phyloP scores from a whole-genome alignment of 2,329 filamentous ascomycete genomes.

The Paramyrothecium sp. region DNA sequence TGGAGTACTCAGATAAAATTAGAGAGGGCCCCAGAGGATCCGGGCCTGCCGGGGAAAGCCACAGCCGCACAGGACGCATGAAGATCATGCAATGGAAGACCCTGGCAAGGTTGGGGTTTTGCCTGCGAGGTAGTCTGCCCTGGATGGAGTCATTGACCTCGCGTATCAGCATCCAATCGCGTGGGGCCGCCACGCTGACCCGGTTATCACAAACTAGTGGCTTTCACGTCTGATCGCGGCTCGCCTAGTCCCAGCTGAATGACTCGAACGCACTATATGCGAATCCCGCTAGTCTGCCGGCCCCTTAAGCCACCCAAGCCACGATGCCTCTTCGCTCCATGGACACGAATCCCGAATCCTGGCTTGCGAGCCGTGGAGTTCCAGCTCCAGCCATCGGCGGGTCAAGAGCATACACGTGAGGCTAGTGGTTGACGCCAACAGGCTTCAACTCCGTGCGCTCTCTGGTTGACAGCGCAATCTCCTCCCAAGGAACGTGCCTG shows the following conservation, averaged over 20 bases:
- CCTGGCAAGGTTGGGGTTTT: background rate
- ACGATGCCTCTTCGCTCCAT: background rate
- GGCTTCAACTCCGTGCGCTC: too few species aligned
- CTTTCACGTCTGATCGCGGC: background rate
- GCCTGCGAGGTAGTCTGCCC: background rate
- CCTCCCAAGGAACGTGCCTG: background rate
- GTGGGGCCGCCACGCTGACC: background rate
- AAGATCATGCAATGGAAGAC: background rate
- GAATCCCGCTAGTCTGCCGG: background rate
- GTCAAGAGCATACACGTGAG: too few species aligned
- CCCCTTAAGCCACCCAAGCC: background rate
- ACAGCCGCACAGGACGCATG: background rate
- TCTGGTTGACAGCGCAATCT: too few species aligned
- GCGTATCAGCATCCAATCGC: background rate
- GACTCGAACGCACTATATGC: background rate
- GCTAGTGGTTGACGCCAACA: too few species aligned
- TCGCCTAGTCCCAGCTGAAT: background rate
- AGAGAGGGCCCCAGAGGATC: background rate
- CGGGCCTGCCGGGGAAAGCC: background rate
- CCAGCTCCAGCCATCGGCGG: too few species aligned
- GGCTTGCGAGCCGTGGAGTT: background rate
- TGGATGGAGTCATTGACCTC: background rate
- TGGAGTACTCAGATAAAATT: background rate
- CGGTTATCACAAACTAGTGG: background rate
- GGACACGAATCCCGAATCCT: background rate